Conservation (phyloP, 768 basidiomycete species). For the Phaeotremella skinneri region DNA sequence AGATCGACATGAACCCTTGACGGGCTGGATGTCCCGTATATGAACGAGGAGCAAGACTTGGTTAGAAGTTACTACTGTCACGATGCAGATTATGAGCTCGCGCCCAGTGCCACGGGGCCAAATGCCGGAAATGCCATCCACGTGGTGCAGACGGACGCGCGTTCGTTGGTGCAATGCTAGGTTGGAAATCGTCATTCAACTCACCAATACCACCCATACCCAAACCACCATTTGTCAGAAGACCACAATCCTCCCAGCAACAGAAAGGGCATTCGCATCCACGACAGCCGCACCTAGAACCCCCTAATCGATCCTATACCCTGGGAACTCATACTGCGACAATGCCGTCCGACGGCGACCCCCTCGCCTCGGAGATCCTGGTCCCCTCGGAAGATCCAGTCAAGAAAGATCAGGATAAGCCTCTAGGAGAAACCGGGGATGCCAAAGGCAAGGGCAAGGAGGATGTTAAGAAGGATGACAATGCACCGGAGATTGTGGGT, state of each 20-base stretch:
- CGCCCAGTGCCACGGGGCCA: background rate
- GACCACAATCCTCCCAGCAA: no score
- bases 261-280: no score
- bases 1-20: no score
- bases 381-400: slow-evolving; percentile 58
- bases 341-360: slow-evolving; percentile 22
- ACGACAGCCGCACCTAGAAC: no score
- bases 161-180: no score
- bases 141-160: background rate
- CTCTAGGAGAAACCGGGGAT: slow-evolving; percentile 48
- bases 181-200: background rate
- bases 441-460: slow-evolving; percentile 52
- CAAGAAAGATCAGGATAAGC: slow-evolving; percentile 57
- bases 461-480: slow-evolving; percentile 47
- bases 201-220: background rate
- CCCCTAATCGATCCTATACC: no score
- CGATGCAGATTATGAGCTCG: background rate
- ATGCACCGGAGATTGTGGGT: slow-evolving; percentile 74
- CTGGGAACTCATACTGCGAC: background rate
- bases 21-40: no score
- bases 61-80: no score
- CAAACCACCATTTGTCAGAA: background rate
- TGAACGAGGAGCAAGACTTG: no score
- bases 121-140: background rate
- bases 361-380: slow-evolving; percentile 42